These are phyloP conservation scores for Xanthoconium stramineum DNA, from an alignment of 768 basidiomycete genomes.

Conservation along the genomic window DNA sequence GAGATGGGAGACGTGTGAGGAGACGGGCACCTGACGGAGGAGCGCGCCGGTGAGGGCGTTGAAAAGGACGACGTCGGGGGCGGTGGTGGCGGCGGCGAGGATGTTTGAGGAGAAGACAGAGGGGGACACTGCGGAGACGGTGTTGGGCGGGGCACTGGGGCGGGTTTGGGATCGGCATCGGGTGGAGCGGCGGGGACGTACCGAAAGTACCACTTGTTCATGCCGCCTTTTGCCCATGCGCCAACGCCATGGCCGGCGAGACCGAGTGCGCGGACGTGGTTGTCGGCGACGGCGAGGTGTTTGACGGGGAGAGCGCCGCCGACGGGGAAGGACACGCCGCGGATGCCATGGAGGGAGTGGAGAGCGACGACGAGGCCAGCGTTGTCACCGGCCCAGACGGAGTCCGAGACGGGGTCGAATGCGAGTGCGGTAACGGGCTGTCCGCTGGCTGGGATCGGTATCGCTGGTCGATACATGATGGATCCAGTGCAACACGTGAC, in stretches of 20 bases:
- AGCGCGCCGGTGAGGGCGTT: conserved; percentile 71
- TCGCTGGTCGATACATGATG: conserved; percentile 20
- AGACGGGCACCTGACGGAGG: conserved; percentile 52
- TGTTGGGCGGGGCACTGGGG: conserved; percentile 30
- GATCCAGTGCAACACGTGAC: conserved; percentile 16
- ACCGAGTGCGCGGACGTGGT: conserved; percentile 67
- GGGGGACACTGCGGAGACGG: conserved; percentile 44
- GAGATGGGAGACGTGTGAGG: conserved; percentile 63
- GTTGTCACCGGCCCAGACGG: conserved; percentile 80
- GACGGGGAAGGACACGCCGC: conserved; percentile 72
- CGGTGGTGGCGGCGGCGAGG: conserved; percentile 57
- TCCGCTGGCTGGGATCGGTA: conserved; percentile 11
- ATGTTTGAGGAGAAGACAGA: conserved; percentile 49
- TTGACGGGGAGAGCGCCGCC: conserved; percentile 67
- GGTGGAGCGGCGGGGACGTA: conserved; percentile 31
- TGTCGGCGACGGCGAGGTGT: conserved; percentile 75
- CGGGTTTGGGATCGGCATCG: conserved; percentile 7
- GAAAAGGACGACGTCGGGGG: conserved; percentile 63
- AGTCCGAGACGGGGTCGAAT: conserved; percentile 90
- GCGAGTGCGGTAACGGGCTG: conserved; percentile 71
- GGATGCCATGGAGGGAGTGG: conserved; percentile 58
- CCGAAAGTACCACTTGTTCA: conserved; percentile 81
- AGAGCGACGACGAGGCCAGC: conserved; percentile 68
- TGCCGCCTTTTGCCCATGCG: conserved; percentile 80
- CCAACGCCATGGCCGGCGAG: conserved; percentile 64